Evolutionary conservation across 768 basidiomycete genomes (phyloP), one percentile per base, ranked within the genome.

Genomic region (Neoboletus brunneissimus): DNA sequence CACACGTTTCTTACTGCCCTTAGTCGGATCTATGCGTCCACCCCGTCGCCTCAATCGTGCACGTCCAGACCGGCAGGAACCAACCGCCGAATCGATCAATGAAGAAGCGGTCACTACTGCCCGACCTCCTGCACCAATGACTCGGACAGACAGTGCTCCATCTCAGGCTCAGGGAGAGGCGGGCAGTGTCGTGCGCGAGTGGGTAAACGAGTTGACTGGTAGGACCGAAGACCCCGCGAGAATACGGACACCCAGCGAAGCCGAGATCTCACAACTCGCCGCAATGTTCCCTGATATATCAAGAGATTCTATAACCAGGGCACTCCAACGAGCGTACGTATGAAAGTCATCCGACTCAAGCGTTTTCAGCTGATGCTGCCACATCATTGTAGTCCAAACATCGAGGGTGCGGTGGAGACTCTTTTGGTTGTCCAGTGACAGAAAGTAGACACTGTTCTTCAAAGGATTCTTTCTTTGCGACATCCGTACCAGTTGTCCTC

Each of bases 211-310:
- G 61, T 71, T 93, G 62, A 89, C 89, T 2, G 89, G 90, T 6
- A 72, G 85, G 53, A 69, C 78, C 29, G 82, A 81, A 20, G 79
- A 80, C 44, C 74, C 78, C 20, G 77, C 81, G 31, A 83, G 85
- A 22, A 78, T 90, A 51, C 79, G 89, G 41, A 84, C 85, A 12
- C 89, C 91, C 1, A 79, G 80, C 25, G 89, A 92, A 35, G 76
- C 81, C 27, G 94, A 96, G 72, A 89, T 95, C 51, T 70, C 76
- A 9, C 84, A 89, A 46, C 64, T 95, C 52, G 81, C 82, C 45
- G 79, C 73, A 48, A 94, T 97, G 88, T 97, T 97, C 67, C 93
- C 94, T 22, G 83, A 89, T 66, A 66, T 90, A 29, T 80, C 82
- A 37, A 78, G 91, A 47, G 88, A 91, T 49, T 79, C 84, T 23